Conservation (phyloP, 495 filamentous ascomycete genomes). For the Tuber brumale region DNA sequence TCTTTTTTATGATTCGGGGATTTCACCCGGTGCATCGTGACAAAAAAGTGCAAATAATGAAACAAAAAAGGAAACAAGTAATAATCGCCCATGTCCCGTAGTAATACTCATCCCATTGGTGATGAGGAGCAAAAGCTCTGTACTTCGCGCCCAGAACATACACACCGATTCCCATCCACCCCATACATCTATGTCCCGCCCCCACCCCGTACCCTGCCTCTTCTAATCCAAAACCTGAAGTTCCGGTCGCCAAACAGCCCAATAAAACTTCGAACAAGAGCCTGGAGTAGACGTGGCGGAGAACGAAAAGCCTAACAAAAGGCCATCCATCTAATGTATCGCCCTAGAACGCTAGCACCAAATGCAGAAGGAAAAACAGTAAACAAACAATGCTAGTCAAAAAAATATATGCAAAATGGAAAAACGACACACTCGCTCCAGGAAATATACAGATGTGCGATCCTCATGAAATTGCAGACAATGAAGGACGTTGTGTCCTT, state of each 20-base stretch:
- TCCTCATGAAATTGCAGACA: not conserved
- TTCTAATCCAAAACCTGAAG: not conserved
- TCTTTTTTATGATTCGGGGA: not conserved
- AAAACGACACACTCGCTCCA: constrained; percentile 13
- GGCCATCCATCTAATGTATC: not conserved
- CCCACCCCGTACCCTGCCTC: not conserved
- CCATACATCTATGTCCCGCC: not conserved
- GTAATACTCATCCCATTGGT: not conserved
- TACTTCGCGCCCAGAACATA: not conserved
- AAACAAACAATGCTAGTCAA: constrained; percentile 4
- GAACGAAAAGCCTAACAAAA: constrained; percentile 1
- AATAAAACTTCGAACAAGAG: not conserved
- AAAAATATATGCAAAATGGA: constrained; percentile 28
- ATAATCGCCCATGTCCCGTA: not conserved
- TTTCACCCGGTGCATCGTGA: not conserved
- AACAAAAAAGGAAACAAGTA: constrained; percentile 1
- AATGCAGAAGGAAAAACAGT: not conserved
- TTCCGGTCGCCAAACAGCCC: not conserved
- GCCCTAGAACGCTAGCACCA: not conserved
- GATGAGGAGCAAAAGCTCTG: constrained; percentile 2
- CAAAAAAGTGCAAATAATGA: not conserved
- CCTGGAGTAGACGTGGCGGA: not conserved
- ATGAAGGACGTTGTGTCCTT: constrained; percentile 6
- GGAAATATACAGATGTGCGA: constrained; percentile 1
- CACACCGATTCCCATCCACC: not conserved